Evolutionary conservation across 2,329 filamentous ascomycete genomes (phyloP), one percentile per base, ranked within the genome.

Genomic region (Venturia effusa): DNA sequence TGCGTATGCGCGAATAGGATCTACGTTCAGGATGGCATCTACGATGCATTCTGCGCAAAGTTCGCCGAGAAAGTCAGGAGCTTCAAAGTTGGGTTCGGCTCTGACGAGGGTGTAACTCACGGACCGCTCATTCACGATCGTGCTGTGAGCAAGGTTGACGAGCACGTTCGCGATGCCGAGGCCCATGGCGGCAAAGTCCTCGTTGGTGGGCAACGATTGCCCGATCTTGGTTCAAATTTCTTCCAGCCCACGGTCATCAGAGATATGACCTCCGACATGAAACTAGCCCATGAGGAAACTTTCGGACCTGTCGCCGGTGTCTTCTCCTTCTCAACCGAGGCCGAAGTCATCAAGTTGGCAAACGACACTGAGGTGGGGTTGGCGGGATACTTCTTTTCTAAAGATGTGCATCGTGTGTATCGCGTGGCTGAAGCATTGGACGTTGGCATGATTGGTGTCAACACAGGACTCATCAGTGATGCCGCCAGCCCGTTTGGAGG

Each of bases 251-350:
- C 94, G 0, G 89, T 97, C 51, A 85, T 99, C 66, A 87, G 89
- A 11, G 89, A 89, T 67, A 93, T 96, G 87, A 96, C 82, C 13
- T 80, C 82, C 65, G 86, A 92, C 51, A 97, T 97, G 94, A 82
- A 84, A 66, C 83, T 97, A 68, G 87, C 90, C 4, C 80, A 80
- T 1, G 93, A 97, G 76, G 94, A 99, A 80, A 99, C 93, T 0
- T 99, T 99, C 73, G 94, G 94, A 0, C 94, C 94, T 2, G 89
- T 97, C 0, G 93, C 92, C 0, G 93, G 89, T 0, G 77, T 97
- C 17, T 97, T 97, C 80, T 83, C 86, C 60, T 99, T 97, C 72
- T 84, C 90, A 59, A 91, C 88, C 0, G 94, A 97, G 77, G 87
- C 88, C 62, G 92, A 97, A 71, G 94, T 96, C 5, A 85, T 97